phyloP scores from a whole-genome alignment of 495 filamentous ascomycete species.

The Daldinia caldariorum region DNA sequence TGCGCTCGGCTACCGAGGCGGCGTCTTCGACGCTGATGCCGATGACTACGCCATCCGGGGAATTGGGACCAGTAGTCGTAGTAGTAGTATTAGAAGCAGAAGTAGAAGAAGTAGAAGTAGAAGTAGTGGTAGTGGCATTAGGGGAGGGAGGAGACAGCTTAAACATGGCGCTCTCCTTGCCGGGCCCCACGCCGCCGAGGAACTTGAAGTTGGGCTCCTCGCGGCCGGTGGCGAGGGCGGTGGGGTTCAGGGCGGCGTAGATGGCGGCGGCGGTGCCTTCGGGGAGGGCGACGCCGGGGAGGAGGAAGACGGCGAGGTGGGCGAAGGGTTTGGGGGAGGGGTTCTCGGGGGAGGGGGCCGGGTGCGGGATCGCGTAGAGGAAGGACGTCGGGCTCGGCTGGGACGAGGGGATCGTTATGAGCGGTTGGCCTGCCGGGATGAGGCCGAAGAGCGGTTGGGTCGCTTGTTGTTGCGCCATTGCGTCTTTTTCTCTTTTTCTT shows the following conservation, averaged over 20 bases:
- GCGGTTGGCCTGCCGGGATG: slow-evolving; percentile 61
- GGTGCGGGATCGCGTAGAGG: slow-evolving; percentile 56
- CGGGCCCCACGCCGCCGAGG: slow-evolving; percentile 85
- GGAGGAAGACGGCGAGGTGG: slow-evolving; percentile 88
- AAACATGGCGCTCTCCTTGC: slow-evolving; percentile 91
- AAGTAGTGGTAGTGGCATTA: no score
- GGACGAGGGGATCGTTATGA: slow-evolving; percentile 56
- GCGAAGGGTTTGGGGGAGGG: slow-evolving; percentile 61
- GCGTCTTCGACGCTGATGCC: slow-evolving; percentile 86
- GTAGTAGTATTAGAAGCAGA: no score
- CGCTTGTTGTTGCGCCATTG: slow-evolving; percentile 12
- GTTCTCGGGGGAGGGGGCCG: slow-evolving; percentile 28
- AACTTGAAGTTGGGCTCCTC: slow-evolving; percentile 70
- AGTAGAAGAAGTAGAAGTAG: not conserved
- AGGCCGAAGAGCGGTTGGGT: slow-evolving; percentile 57
- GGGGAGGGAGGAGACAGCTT: slow-evolving; percentile 64
- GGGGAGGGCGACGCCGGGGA: slow-evolving; percentile 80
- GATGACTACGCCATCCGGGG: slow-evolving; percentile 63
- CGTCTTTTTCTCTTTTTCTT: not conserved
- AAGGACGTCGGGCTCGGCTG: slow-evolving; percentile 53
- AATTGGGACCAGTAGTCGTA: not conserved
- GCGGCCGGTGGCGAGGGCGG: slow-evolving; percentile 30
- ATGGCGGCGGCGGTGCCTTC: slow-evolving; percentile 84
- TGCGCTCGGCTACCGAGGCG: slow-evolving; percentile 71
- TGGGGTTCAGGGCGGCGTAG: slow-evolving; percentile 70